These are phyloP conservation scores for Austroboletus festivus DNA, from an alignment of 768 basidiomycete genomes.

Conservation along the genomic window DNA sequence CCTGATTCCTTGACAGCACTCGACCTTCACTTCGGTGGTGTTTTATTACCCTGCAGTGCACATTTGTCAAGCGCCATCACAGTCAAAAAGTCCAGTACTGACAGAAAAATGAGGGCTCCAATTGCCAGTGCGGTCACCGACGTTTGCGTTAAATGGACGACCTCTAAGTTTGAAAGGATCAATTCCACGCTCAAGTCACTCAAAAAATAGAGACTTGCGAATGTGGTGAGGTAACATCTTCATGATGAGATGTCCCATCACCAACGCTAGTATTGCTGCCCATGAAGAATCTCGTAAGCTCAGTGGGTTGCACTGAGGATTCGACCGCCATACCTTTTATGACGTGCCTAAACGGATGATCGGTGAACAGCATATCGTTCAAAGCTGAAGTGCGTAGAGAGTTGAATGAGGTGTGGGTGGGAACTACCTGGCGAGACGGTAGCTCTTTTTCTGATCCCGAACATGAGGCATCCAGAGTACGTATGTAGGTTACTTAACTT, in stretches of 20 bases:
- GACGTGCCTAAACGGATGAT: conserved; percentile 34
- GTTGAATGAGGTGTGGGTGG: conserved; percentile 26
- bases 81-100: conserved; percentile 26
- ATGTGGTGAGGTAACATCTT: conserved; percentile 40
- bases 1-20: conserved; percentile 64
- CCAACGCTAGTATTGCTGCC: conserved; percentile 51
- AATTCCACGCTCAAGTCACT: conserved; percentile 4
- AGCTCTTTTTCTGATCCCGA: conserved; percentile 21
- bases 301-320: neutral
- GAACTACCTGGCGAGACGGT: conserved; percentile 12
- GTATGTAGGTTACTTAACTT: neutral
- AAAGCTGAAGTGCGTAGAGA: conserved; percentile 12
- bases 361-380: conserved; percentile 28
- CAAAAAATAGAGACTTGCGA: conserved; percentile 25
- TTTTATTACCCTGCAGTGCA: conserved; percentile 51
- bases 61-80: neutral
- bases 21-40: conserved; percentile 60
- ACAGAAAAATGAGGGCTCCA: conserved; percentile 64
- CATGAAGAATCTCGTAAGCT: conserved; percentile 14
- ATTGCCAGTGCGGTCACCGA: conserved; percentile 68
- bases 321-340: conserved; percentile 25
- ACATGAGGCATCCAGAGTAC: conserved; percentile 26
- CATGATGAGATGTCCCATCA: conserved; percentile 49
- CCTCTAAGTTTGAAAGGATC: conserved; percentile 40
- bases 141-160: conserved; percentile 69